These are phyloP conservation scores for Fusarium sororula DNA, from an alignment of 2,329 filamentous ascomycete species.

Conservation along the genomic window DNA sequence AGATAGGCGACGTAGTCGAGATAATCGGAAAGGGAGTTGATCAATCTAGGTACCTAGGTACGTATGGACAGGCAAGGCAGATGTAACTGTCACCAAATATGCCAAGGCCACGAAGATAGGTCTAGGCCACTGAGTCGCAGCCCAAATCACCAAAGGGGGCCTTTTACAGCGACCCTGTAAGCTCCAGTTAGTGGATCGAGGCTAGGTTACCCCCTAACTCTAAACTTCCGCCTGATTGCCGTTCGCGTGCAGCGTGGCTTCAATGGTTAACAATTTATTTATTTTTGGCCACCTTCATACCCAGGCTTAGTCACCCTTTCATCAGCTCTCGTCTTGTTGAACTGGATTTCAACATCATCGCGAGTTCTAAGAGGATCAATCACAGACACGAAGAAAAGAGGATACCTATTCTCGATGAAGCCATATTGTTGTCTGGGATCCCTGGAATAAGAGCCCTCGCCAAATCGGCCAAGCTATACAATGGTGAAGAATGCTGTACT, in stretches of 20 bases:
- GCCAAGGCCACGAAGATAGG: conserved; percentile 39
- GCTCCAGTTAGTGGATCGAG: conserved; percentile 7
- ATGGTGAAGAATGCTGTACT: conserved; percentile 27
- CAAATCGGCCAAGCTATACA: neutral
- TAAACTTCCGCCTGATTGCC: conserved; percentile 41
- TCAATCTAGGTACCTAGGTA: conserved; percentile 1
- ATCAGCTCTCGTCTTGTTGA: neutral
- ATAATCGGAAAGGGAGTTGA: conserved; percentile 29
- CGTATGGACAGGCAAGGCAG: conserved; percentile 29
- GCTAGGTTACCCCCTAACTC: conserved; percentile 23
- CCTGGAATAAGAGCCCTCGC: neutral
- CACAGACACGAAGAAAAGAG: neutral
- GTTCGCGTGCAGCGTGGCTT: conserved; percentile 35
- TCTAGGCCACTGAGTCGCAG: conserved; percentile 19
- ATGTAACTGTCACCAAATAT: conserved; percentile 36
- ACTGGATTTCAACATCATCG: conserved; percentile 12
- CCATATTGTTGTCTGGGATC: too few relatives aligned
- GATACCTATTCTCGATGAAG: neutral
- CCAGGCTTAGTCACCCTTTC: conserved; percentile 36
- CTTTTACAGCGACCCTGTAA: conserved; percentile 14
- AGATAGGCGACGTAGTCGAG: conserved; percentile 18
- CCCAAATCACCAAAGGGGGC: conserved; percentile 10
- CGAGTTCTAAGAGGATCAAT: neutral
- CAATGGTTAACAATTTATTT: conserved; percentile 40
- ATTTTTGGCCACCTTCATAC: neutral